phyloP scores from a whole-genome alignment of 2,329 filamentous ascomycete genomes.

The Geoglossum cookeanum region DNA sequence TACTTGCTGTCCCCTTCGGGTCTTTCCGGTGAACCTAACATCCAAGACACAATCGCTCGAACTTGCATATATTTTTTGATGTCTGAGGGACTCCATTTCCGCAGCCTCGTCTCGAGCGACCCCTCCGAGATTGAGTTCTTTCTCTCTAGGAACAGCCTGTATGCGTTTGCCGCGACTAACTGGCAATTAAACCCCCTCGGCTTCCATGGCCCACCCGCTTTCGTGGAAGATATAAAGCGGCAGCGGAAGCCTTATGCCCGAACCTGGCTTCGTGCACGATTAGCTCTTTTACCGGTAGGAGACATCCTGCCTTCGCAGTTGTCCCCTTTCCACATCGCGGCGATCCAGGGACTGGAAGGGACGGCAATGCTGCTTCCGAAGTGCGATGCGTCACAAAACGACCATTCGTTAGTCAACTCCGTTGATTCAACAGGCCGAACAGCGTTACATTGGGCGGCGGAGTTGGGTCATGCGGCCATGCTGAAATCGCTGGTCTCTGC shows the following conservation, averaged over 20 bases:
- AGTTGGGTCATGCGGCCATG: background rate
- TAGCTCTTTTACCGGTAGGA: background rate
- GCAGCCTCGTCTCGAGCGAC: background rate
- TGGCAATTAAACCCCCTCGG: background rate
- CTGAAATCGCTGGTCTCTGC: background rate
- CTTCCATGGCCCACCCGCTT: background rate
- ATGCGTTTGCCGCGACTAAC: background rate
- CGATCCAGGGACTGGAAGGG: background rate
- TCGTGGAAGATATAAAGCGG: background rate
- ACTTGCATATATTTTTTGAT: background rate
- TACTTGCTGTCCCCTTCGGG: background rate
- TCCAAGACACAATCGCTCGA: background rate
- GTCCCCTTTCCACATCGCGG: background rate
- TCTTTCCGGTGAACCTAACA: background rate
- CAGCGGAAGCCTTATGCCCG: background rate
- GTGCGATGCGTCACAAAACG: too few relatives aligned
- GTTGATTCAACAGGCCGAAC: background rate
- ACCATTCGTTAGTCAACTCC: background rate
- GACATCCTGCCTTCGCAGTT: background rate
- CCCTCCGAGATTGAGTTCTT: background rate
- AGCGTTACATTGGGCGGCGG: background rate
- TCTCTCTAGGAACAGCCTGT: background rate
- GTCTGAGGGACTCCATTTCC: background rate
- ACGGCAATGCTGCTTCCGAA: too few relatives aligned
- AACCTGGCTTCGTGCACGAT: background rate